Percentiles rank a stretch among this genome's conserved stretches.
Conservation (phyloP, 2,329 filamentous ascomycete genomes). For the Xylariaceae sp. region DNA sequence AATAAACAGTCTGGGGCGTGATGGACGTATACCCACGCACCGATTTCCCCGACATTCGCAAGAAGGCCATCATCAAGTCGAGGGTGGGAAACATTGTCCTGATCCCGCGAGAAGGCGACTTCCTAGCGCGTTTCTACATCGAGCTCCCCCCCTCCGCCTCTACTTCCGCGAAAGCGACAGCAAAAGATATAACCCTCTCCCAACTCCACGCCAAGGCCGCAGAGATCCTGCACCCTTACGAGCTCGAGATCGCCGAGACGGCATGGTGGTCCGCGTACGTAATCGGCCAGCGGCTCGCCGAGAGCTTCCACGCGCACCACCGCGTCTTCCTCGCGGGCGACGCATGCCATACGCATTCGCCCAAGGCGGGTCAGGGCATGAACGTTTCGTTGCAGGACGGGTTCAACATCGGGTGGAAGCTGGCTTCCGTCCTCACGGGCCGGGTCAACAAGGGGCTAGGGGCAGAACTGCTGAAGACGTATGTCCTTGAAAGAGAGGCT, state of each 20-base stretch:
- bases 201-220: constrained; percentile 48
- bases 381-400: constrained; percentile 58
- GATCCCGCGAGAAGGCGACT: constrained; percentile 55
- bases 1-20: constrained; percentile 16
- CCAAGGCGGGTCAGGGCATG: constrained; percentile 62
- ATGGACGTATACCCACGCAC: constrained; percentile 51
- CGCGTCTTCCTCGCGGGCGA: constrained; percentile 59
- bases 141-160: constrained; percentile 35
- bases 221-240: constrained; percentile 49
- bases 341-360: constrained; percentile 61
- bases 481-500: constrained; percentile 46
- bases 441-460: constrained; percentile 23
- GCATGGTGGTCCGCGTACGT: constrained; percentile 60
- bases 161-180: constrained; percentile 31
- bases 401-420: constrained; percentile 58
- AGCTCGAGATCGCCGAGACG: constrained; percentile 48
- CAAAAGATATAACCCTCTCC: constrained; percentile 46
- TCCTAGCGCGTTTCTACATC: constrained; percentile 57
- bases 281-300: constrained; percentile 56
- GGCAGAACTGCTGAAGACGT: constrained; percentile 43
- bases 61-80: constrained; percentile 50
- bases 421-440: constrained; percentile 32
- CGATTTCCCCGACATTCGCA: constrained; percentile 57
- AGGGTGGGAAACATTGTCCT: constrained; percentile 51
- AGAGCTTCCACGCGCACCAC: constrained; percentile 50